These are phyloP conservation scores for Cystobasidium sp. DNA, from an alignment of 1,284 basidiomycete species.

Conservation along the genomic window DNA sequence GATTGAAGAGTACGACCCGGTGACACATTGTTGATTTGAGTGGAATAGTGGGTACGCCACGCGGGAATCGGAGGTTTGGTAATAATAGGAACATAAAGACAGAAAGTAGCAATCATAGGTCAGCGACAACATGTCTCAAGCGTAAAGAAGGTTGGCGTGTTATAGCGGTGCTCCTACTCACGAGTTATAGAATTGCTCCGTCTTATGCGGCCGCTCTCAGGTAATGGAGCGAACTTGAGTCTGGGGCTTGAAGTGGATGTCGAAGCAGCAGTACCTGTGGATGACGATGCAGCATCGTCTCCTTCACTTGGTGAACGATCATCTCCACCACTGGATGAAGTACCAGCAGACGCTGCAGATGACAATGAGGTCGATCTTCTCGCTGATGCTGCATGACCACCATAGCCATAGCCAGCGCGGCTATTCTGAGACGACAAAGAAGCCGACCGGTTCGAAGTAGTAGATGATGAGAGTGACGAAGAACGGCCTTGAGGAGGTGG, in stretches of 20 bases:
- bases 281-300: not conserved
- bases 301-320: not conserved
- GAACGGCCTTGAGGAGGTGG: not conserved
- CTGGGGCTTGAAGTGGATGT: slow-evolving; percentile 16
- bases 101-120: not conserved
- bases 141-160: too few relatives aligned
- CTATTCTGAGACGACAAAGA: too few relatives aligned
- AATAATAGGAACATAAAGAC: not conserved
- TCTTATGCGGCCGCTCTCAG: slow-evolving; percentile 28
- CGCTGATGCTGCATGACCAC: not conserved
- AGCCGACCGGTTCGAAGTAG: not conserved
- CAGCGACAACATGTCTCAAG: too few relatives aligned
- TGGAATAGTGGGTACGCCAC: not conserved
- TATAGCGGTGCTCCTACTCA: too few relatives aligned
- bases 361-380: not conserved
- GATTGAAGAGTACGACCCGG: too few relatives aligned
- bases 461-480: slow-evolving; percentile 2
- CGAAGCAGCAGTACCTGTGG: too few relatives aligned
- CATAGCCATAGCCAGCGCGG: not conserved
- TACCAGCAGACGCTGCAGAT: not conserved
- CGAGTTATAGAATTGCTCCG: slow-evolving; percentile 33
- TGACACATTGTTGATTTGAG: not conserved
- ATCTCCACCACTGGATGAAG: not conserved
- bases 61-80: not conserved
- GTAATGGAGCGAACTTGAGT: slow-evolving; percentile 42